Percentiles rank a stretch among this genome's conserved stretches.
Conservation (phyloP, 2,329 filamentous ascomycete species). For the Diaporthe ampelina region DNA sequence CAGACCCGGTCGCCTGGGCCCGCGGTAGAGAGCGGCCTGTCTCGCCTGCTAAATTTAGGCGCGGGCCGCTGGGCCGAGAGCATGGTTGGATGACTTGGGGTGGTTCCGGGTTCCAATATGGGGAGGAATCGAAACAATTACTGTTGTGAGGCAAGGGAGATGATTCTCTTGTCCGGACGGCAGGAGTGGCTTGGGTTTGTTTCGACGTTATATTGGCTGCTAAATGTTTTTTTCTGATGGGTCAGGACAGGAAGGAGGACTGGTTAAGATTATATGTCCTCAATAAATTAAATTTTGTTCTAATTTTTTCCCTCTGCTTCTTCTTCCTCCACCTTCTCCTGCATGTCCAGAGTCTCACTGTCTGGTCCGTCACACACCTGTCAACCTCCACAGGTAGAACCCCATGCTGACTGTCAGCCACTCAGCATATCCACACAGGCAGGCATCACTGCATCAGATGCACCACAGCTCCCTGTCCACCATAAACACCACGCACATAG, state of each 20-base stretch:
- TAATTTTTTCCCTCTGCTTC: neutral
- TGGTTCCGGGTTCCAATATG: neutral
- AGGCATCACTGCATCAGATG: neutral
- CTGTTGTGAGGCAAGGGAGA: neutral
- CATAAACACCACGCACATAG: neutral
- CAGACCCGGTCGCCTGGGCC: constrained; percentile 34
- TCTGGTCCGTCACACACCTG: neutral
- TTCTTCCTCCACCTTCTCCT: neutral
- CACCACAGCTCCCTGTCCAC: neutral
- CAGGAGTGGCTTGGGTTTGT: constrained; percentile 5
- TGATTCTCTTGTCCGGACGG: neutral
- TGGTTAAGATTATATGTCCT: neutral
- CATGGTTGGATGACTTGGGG: neutral
- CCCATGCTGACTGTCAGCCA: constrained; percentile 25
- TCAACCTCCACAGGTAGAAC: neutral
- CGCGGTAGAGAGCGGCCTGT: neutral
- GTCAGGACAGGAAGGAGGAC: neutral
- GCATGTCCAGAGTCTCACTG: neutral
- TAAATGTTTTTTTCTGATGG: neutral
- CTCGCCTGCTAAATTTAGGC: constrained; percentile 18
- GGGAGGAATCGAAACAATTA: neutral
- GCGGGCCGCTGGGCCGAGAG: neutral
- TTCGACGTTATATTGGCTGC: neutral
- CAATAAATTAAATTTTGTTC: neutral
- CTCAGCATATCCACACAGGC: neutral